Evolutionary conservation across 2,329 filamentous ascomycete species (phyloP).

Genomic region (Ophiostoma sp.): DNA sequence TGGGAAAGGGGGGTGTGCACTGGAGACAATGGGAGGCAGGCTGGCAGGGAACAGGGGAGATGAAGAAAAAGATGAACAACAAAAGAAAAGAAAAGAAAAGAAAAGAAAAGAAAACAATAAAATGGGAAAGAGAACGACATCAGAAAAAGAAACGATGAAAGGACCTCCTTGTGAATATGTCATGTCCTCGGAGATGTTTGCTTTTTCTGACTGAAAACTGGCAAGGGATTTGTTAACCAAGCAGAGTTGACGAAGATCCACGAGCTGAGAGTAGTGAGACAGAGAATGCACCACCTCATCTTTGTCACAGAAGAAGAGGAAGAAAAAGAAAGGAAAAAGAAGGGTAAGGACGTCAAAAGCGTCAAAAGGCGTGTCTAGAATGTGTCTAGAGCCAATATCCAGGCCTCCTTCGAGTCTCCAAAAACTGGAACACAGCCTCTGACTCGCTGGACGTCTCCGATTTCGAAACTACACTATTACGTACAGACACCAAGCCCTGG

Average conservation of each 20-base stretch:
- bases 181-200: background rate
- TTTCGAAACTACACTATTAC: slow-evolving; percentile 7
- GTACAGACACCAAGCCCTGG: background rate
- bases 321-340: background rate
- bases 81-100: background rate
- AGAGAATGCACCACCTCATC: background rate
- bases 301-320: background rate
- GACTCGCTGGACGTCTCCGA: background rate
- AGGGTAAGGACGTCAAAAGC: background rate
- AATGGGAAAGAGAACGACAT: background rate
- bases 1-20: background rate
- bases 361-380: background rate
- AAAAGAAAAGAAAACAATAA: background rate
- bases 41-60: slow-evolving; percentile 2
- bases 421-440: background rate
- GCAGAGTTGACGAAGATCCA: background rate
- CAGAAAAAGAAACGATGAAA: background rate
- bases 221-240: background rate
- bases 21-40: background rate
- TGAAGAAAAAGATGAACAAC: background rate
- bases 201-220: background rate
- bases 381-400: background rate
- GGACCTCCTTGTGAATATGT: background rate
- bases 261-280: background rate
- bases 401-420: background rate